Evolutionary conservation across 306 rosid species (phyloP).

Genomic region (Pterocarpus santalinus): DNA sequence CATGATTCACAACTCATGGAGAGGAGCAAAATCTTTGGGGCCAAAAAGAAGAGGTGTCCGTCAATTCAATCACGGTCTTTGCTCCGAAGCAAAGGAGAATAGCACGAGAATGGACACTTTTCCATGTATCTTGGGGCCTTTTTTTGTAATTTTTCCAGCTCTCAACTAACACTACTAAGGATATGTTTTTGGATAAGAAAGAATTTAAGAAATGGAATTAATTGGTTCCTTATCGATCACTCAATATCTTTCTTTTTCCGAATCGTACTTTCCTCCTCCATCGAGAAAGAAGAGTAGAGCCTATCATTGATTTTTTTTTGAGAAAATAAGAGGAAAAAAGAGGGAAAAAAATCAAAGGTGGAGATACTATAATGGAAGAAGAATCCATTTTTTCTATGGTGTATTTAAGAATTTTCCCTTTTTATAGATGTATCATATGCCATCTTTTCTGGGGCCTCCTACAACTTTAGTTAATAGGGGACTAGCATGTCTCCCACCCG

Average conservation of each 20-base stretch:
- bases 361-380: too few relatives aligned
- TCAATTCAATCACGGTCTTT: constrained; percentile 60
- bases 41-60: constrained; percentile 45
- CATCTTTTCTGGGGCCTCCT: constrained; percentile 10
- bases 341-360: too few relatives aligned
- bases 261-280: too few relatives aligned
- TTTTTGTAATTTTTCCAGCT: neutral
- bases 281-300: too few relatives aligned
- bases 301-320: too few relatives aligned
- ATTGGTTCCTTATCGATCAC: constrained; percentile 15
- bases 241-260: constrained; percentile 4
- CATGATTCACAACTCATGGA: constrained; percentile 33
- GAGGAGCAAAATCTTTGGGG: constrained; percentile 43
- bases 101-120: constrained; percentile 49
- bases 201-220: constrained; percentile 45
- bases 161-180: constrained; percentile 27
- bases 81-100: constrained; percentile 47
- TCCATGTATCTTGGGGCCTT: constrained; percentile 6
- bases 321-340: too few relatives aligned
- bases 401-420: too few relatives aligned
- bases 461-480: constrained; percentile 15
- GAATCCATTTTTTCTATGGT: too few relatives aligned
- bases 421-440: constrained; percentile 39
- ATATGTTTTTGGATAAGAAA: constrained; percentile 58
- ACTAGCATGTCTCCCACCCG: constrained; percentile 29